Base-by-base conservation (phyloP, 306 rosid genomes). In the Glycine latifolia region DNA sequence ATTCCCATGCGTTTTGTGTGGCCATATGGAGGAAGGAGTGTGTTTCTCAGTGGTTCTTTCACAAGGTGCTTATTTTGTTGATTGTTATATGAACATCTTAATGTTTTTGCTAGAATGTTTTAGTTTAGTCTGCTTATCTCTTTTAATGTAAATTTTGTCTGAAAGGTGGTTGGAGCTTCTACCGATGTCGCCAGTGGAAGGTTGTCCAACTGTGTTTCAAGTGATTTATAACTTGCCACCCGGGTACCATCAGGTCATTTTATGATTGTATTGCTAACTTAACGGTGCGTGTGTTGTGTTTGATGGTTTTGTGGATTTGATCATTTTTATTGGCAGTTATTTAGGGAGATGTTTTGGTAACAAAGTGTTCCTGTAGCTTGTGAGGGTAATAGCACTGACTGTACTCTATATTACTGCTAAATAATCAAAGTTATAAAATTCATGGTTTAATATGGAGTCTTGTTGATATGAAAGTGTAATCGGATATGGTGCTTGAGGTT, bases 1-100 rank as follows among this genome's bases (percentile, higher is more conserved):
- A 85, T 95, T 83, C 98, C 97, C 50, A 87, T 88, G 95, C 95
- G 95, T 39, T 95, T 95, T 77, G 97, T 92, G 63, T 95, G 98
- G 98, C 94, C 88, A n/a, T 89, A 91, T 75, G 98, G 98, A 11
- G 98, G 98, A 68, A 88, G 90, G 47, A 90, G 86, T 84, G 97
- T 95, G 16, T 89, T 69, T 86, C 92, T 95, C 39, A 89, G 88
- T 82, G 98, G 98, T 75, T 92, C 97, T 77, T 95, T 95, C 82
- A 86, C 92, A n/a, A 80, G 94, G 98, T 91, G 87, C 58, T 84
- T 77, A 2, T 86, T 54, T 48, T 71, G 56, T 68, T 78, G 10
- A 81, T 70, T 68, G 2, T 20, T 61, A 8, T 63, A 15, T 71
- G 20, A 11, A 4, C 58, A 76, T 60, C 11, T 71, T 39, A 20